Evolutionary conservation across 352 stramenopile species (phyloP), one percentile per base, ranked within the genome.

Genomic region (Phytophthora sp.): DNA sequence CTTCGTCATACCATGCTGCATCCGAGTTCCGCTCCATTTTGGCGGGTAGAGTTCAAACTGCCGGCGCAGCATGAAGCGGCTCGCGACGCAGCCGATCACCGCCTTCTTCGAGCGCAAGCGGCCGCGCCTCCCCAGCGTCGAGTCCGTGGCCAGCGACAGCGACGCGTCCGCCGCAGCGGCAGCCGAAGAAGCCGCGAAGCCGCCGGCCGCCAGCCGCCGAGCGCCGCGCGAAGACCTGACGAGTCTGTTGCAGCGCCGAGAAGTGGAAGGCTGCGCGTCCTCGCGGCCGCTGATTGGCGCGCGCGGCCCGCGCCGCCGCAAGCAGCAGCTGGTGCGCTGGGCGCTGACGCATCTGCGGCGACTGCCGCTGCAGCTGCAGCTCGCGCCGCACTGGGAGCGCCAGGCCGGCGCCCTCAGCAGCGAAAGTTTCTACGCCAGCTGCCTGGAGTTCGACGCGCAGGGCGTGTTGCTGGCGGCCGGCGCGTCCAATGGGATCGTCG

Each of bases 61-160:
- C n/a, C 2, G 27, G 9, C 24, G 24, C n/a, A n/a, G n/a, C 32
- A 76, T 73, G 68, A 76, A 76, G 57, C 57, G 68, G 10, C 26
- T 57, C 10, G 50, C 31, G 15, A 54, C 31, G 35, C 53, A 48
- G 59, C 74, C 76, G 39, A 86, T 91, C 74, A 89, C 71, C 15
- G 72, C 77, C 44, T 91, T 91, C 70, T 91, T 91, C 71, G 61
- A 86, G 68, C 74, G 72, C 31, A 91, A 91, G 50, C 54, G 63
- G 39, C 32, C 52, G 15, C 64, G 68, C 0, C 52, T 57, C 23
- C 48, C 46, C 30, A 66, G 60, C 53, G 51, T 66, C 13, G 60
- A 65, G 38, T 62, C 62, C 5, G 32, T 69, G 2, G 30, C 59
- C 41, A 69, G 56, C 39, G 51, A 53, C 24, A 56, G 54, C 18